phyloP scores from a whole-genome alignment of 2,329 filamentous ascomycete species.

The Curvularia verruculosa region DNA sequence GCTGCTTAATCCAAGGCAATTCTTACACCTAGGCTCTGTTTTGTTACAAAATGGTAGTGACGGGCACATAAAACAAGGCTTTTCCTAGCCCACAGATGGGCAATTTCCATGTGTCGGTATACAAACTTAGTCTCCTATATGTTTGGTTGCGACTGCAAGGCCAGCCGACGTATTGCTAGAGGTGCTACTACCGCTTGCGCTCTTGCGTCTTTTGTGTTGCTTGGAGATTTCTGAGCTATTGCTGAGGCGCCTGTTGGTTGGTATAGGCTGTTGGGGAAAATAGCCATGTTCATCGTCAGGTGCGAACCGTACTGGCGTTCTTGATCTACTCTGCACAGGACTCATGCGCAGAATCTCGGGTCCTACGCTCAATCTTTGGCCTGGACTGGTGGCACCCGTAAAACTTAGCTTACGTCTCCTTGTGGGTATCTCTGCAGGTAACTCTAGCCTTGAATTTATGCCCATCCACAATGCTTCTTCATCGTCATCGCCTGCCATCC shows the following conservation, averaged over 20 bases:
- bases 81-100: background rate
- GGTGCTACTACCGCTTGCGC: slow-evolving; percentile 33
- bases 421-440: slow-evolving; percentile 41
- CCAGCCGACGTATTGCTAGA: slow-evolving; percentile 22
- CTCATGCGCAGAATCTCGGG: slow-evolving; percentile 48
- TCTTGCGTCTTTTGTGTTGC: slow-evolving; percentile 35
- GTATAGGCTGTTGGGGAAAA: slow-evolving; percentile 32
- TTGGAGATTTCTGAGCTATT: slow-evolving; percentile 29
- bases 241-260: slow-evolving; percentile 24
- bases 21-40: background rate
- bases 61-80: background rate
- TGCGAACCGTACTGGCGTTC: slow-evolving; percentile 39
- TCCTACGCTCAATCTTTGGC: slow-evolving; percentile 36
- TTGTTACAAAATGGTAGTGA: background rate
- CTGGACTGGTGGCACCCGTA: slow-evolving; percentile 41
- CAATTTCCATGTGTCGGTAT: background rate
- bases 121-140: slow-evolving; percentile 15
- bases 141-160: slow-evolving; percentile 20
- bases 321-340: slow-evolving; percentile 44
- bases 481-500: slow-evolving; percentile 46
- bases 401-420: slow-evolving; percentile 41
- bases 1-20: background rate
- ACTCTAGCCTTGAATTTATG: slow-evolving; percentile 51
- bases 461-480: slow-evolving; percentile 54
- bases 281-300: slow-evolving; percentile 32